Conservation (phyloP, 108 stramenopile genomes). For the Nitzschia putrida region DNA sequence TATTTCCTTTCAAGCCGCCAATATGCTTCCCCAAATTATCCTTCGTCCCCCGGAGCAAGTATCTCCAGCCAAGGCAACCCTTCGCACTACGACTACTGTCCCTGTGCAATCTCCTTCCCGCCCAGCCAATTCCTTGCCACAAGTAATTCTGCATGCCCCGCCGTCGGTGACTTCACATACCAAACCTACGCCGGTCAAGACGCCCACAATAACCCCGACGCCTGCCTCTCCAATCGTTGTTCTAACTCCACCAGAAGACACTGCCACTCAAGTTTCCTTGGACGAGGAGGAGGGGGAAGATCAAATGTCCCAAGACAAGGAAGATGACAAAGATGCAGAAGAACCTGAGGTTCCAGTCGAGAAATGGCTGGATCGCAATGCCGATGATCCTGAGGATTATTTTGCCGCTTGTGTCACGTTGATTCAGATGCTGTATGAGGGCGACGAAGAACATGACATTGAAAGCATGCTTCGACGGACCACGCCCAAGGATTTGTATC, state of each 20-base stretch:
- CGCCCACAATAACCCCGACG: neutral
- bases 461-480: slow-evolving; percentile 38
- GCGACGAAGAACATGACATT: slow-evolving; percentile 25
- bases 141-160: neutral
- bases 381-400: slow-evolving; percentile 42
- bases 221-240: neutral
- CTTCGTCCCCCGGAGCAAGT: neutral
- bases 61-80: neutral
- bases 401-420: slow-evolving; percentile 24
- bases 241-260: neutral
- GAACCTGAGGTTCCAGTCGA: neutral
- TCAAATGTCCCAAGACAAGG: neutral
- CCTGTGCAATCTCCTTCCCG: neutral
- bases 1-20: neutral
- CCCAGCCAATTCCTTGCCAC: neutral
- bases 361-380: slow-evolving; percentile 32
- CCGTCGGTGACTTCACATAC: neutral
- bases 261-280: slow-evolving; percentile 2
- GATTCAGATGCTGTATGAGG: slow-evolving; percentile 21
- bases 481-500: slow-evolving; percentile 25
- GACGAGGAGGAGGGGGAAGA: slow-evolving; percentile 7
- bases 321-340: neutral
- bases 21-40: neutral
- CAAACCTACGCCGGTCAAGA: neutral
- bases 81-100: too few species aligned